Percentiles rank a stretch among this genome's conserved stretches.
phyloP scores from a whole-genome alignment of 108 stramenopile genomes.

The Cyclostephanos invisitatus region DNA sequence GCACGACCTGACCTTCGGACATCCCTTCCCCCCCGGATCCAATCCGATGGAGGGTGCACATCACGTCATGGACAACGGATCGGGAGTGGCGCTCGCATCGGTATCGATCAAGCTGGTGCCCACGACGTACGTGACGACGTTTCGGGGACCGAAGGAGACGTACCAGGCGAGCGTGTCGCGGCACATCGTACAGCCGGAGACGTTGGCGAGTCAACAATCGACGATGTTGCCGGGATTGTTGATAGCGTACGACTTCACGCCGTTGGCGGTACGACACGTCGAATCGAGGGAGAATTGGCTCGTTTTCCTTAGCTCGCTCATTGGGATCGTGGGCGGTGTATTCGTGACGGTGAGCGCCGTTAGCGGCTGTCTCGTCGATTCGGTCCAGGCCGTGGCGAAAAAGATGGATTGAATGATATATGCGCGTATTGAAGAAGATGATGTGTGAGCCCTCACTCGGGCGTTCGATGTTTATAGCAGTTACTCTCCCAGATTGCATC shows the following conservation, averaged over 20 bases:
- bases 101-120: slow-evolving; percentile 76
- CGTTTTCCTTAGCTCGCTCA: slow-evolving; percentile 73
- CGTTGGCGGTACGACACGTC: slow-evolving; percentile 72
- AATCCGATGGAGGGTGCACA: slow-evolving; percentile 60
- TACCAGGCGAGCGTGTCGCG: slow-evolving; percentile 67
- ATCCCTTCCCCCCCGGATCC: slow-evolving; percentile 53
- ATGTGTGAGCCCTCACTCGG: too few species aligned
- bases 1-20: slow-evolving; percentile 75
- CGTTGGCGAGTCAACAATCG: slow-evolving; percentile 58
- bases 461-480: too few species aligned
- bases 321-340: slow-evolving; percentile 85
- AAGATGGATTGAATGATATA: slow-evolving; percentile 65
- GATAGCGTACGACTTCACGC: slow-evolving; percentile 79
- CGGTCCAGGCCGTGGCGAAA: slow-evolving; percentile 77
- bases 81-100: slow-evolving; percentile 66
- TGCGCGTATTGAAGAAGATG: too few species aligned
- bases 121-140: slow-evolving; percentile 57
- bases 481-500: too few species aligned
- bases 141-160: slow-evolving; percentile 27
- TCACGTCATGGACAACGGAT: slow-evolving; percentile 67
- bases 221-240: slow-evolving; percentile 67
- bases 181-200: slow-evolving; percentile 75
- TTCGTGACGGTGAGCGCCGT: slow-evolving; percentile 85
- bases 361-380: slow-evolving; percentile 72
- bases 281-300: slow-evolving; percentile 74